Base-by-base conservation (phyloP, 352 stramenopile species). In the Phytophthora melonis region DNA sequence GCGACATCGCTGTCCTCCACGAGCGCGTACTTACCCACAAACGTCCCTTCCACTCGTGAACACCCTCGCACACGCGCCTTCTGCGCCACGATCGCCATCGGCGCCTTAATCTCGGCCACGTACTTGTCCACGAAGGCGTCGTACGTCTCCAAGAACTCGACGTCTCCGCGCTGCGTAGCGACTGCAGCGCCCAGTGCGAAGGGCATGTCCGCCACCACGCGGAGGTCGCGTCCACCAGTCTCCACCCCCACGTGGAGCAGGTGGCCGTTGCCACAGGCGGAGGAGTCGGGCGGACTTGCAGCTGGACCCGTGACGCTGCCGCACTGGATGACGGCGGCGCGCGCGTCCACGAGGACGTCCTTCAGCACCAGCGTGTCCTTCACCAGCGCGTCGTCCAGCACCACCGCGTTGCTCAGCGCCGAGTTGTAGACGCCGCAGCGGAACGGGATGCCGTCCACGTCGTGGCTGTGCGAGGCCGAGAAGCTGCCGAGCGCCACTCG, bases 221-320 rank as follows among this genome's bases (percentile, higher is more conserved):
- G 79, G 14, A 97, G 63, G 63, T 94, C 76, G 23, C 91, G 83
- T 0, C 92, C 92, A 13, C 91, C 91, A 16, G 79, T 94, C 55
- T 97, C 91, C 30, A 96, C 88, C 54, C 90, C 91, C 14, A 97
- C 86, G 39, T 93, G 87, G 14, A 96, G 73, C 62, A 79, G 68
- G 14, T 61, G 64, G 7, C 89, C 89, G 63, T 93, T 97, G 36
- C 80, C 82, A 58, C 82, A 91, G 3, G 66, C 36, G 13, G 50
- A 39, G 4, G 32, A 13, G 32, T 11, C 32, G n/a, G n/a, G n/a
- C 10, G 32, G 7, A 18, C 36, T 18, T 14, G 50, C 6, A 58
- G 25, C 6, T 68, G 75, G 63, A 53, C 68, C 82, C 3, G 63
- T 78, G 60, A 97, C 82, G 21, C 75, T 86, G 34, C 88, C 88